Conservation (phyloP, 345 rosid genomes). For the Barbarea vulgaris region DNA sequence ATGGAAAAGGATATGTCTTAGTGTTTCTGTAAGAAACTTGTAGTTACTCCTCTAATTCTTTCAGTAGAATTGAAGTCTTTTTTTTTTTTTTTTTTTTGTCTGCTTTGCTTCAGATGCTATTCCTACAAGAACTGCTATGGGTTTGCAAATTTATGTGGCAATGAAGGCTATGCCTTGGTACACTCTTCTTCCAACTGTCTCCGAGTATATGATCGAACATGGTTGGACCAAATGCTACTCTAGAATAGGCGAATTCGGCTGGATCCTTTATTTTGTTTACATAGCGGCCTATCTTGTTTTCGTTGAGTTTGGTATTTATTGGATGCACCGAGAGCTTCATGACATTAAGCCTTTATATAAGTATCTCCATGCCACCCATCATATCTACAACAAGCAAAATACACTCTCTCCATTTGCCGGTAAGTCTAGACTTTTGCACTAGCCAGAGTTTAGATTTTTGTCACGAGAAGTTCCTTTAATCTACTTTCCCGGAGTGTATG, state of each 20-base stretch:
- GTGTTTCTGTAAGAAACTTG: not conserved
- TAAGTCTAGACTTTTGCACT: slow-evolving; percentile 37
- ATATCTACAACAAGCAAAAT: slow-evolving; percentile 95
- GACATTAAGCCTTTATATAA: slow-evolving; percentile 93
- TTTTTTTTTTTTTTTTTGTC: not conserved
- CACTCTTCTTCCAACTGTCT: slow-evolving; percentile 75
- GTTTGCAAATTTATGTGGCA: slow-evolving; percentile 82
- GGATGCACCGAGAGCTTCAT: slow-evolving; percentile 96
- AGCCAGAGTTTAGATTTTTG: not conserved
- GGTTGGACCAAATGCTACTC: slow-evolving; percentile 89
- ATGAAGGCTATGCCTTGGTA: slow-evolving; percentile 98
- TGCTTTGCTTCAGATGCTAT: slow-evolving; percentile 70
- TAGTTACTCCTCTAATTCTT: not conserved
- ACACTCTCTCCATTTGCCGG: slow-evolving; percentile 98
- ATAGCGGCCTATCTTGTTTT: slow-evolving; percentile 57
- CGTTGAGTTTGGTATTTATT: slow-evolving; percentile 92
- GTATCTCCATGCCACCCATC: slow-evolving; percentile 88
- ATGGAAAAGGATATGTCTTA: not conserved
- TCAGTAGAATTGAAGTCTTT: not conserved
- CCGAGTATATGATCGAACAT: slow-evolving; percentile 80
- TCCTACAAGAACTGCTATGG: slow-evolving; percentile 84
- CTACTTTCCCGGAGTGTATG: not conserved
- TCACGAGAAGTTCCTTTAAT: not conserved
- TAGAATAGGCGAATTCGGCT: slow-evolving; percentile 66
- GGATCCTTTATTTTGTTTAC: slow-evolving; percentile 53